These are phyloP conservation scores for Colletotrichum sp. DNA, from an alignment of 2,329 filamentous ascomycete genomes.

Conservation along the genomic window DNA sequence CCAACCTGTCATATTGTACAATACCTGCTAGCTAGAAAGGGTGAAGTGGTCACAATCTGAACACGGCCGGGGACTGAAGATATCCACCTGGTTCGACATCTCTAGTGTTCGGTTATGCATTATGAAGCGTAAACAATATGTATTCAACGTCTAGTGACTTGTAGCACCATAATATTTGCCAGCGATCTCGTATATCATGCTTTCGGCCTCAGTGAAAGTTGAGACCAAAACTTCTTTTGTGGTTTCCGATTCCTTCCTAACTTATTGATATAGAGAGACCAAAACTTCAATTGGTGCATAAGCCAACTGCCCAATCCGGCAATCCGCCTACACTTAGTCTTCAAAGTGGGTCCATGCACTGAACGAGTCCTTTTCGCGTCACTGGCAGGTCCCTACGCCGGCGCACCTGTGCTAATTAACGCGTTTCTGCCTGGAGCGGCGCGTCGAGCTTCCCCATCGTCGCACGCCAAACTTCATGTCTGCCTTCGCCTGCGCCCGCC, in stretches of 20 bases:
- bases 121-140: not conserved
- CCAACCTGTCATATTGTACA: slow-evolving; percentile 23
- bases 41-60: slow-evolving; percentile 21
- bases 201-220: not conserved
- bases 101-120: not conserved
- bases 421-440: slow-evolving; percentile 41
- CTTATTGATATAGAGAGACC: not conserved
- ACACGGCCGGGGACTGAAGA: slow-evolving; percentile 20
- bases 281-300: not conserved
- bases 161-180: not conserved
- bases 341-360: not conserved
- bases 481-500: not conserved
- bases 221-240: not conserved
- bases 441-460: slow-evolving; percentile 35
- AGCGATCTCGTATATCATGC: not conserved
- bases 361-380: slow-evolving; percentile 8
- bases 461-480: slow-evolving; percentile 18
- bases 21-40: slow-evolving; percentile 24
- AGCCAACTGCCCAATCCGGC: not conserved
- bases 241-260: no score
- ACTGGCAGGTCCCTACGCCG: not conserved
- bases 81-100: slow-evolving; percentile 16
- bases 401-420: slow-evolving; percentile 37
- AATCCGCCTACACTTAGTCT: not conserved
- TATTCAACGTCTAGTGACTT: not conserved